Conservation (phyloP, 345 rosid genomes). For the Xanthoceras sorbifolium region DNA sequence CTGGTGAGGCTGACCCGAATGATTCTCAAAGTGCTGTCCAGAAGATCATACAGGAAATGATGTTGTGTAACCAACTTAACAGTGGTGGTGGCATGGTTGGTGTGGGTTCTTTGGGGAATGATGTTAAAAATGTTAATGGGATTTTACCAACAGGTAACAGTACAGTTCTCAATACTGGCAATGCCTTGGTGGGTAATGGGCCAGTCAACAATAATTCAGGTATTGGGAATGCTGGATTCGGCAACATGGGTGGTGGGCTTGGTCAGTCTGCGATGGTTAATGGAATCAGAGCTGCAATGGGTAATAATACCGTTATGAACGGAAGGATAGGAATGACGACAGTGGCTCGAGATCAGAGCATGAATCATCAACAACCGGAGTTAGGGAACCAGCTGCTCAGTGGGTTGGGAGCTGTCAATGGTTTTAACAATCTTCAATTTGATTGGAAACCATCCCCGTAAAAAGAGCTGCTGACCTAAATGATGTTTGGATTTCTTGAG, state of each 20-base stretch:
- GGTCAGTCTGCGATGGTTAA: conserved; percentile 60
- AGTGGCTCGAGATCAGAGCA: conserved; percentile 61
- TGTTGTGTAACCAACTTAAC: conserved; percentile 67
- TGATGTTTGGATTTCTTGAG: conserved; percentile 26
- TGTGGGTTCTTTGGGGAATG: conserved; percentile 55
- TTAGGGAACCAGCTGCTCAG: conserved; percentile 70
- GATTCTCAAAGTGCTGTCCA: conserved; percentile 83
- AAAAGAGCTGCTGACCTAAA: conserved; percentile 5
- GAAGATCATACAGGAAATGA: conserved; percentile 77
- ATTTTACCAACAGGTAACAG: conserved; percentile 47
- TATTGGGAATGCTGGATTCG: conserved; percentile 47
- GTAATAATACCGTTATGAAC: conserved; percentile 61
- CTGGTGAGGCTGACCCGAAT: conserved; percentile 57
- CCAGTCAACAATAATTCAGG: conserved; percentile 39
- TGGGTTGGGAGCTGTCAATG: conserved; percentile 75
- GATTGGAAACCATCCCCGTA: conserved; percentile 81
- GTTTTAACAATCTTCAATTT: conserved; percentile 73
- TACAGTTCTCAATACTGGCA: conserved; percentile 46
- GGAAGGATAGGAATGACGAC: conserved; percentile 63
- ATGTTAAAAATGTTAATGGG: conserved; percentile 58
- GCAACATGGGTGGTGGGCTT: conserved; percentile 55
- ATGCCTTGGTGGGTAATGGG: conserved; percentile 56
- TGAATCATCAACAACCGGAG: conserved; percentile 76
- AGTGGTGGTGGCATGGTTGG: conserved; percentile 56
- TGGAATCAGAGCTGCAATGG: conserved; percentile 68